Conservation (phyloP, 176 grass and related monocot species). For the Panicum miliaceum region DNA sequence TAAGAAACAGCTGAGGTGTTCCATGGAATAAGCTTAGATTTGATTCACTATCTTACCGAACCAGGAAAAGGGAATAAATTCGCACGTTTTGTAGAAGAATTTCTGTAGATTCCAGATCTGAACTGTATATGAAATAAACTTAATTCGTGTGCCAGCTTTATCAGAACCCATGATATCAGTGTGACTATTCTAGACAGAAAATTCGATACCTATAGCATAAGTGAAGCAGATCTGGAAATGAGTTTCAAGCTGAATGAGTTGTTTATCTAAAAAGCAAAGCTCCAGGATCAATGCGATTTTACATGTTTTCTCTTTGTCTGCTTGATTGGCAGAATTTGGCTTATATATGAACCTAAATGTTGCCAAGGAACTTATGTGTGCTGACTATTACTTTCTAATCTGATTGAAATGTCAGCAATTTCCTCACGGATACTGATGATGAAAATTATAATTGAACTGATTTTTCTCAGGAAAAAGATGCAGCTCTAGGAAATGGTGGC, state of each 20-base stretch:
- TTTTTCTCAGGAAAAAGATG: constrained; percentile 80
- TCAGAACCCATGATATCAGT: background rate
- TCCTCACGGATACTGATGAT: constrained; percentile 22
- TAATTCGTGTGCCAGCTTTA: constrained; percentile 10
- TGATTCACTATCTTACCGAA: background rate
- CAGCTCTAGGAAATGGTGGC: constrained; percentile 93
- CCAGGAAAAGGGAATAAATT: background rate
- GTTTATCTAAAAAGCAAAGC: constrained; percentile 19
- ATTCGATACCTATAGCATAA: background rate
- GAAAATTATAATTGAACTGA: background rate
- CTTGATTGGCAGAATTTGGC: constrained; percentile 7
- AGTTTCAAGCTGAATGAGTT: constrained; percentile 19
- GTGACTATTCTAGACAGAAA: background rate
- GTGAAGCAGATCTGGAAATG: constrained; percentile 17
- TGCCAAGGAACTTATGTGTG: background rate
- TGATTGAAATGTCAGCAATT: constrained; percentile 17
- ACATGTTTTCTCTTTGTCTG: constrained; percentile 2
- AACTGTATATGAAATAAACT: constrained; percentile 8
- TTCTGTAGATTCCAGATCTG: constrained; percentile 39
- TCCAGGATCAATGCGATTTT: constrained; percentile 3
- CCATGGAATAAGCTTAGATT: constrained; percentile 31
- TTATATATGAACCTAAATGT: constrained; percentile 26
- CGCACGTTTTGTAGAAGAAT: background rate
- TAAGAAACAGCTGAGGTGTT: constrained; percentile 23
- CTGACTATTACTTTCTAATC: constrained; percentile 3